Evolutionary conservation across 2,329 filamentous ascomycete species (phyloP), one percentile per base, ranked within the genome.

Genomic region (Fusarium keratoplasticum): DNA sequence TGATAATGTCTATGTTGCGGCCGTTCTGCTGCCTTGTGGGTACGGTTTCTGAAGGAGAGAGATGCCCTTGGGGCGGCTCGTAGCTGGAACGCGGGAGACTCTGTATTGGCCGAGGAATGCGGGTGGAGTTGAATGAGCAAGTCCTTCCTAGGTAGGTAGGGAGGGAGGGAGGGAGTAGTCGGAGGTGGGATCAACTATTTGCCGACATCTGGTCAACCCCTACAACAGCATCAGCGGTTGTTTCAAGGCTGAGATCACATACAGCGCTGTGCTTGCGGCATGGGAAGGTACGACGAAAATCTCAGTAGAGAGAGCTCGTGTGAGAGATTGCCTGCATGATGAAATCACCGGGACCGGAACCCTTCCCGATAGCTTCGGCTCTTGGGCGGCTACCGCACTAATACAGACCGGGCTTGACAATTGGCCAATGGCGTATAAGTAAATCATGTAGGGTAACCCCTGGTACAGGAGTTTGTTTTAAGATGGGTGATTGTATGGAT

Each of bases 401-500:
- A 66, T 71, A 55, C 55, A 10, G 55, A 42, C 33, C 57, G 38
- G 57, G 44, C 16, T n/a, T 6, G 7, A 13, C n/a, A 6, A 31
- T 22, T 70, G 62, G 50, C 69, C 69, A 71, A 71, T 71, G 31
- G 67, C 67, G 69, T 71, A 57, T 71, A 67, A 71, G 52, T 42
- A 29, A 70, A 22, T 18, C 16, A 35, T 62, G 58, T 36, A 66
- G 64, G 64, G 64, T 66, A 61, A 25, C 27, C 35, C 47, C 52
- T 47, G 29, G 33, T 16, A 27, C 22, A 11, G 16, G 47, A 52
- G 47, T 52, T 52, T 31, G 47, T 52, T 52, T 18, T 27, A 10
- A 52, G 9, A 52, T 29, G 16, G 16, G 47, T 52, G 25, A 52
- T 27, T 29, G 16, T 29, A n/a, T n/a, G 10, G 25, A 14, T 31